These are phyloP conservation scores for Exophiala xenobiotica DNA, from an alignment of 2,329 filamentous ascomycete genomes.

Conservation along the genomic window DNA sequence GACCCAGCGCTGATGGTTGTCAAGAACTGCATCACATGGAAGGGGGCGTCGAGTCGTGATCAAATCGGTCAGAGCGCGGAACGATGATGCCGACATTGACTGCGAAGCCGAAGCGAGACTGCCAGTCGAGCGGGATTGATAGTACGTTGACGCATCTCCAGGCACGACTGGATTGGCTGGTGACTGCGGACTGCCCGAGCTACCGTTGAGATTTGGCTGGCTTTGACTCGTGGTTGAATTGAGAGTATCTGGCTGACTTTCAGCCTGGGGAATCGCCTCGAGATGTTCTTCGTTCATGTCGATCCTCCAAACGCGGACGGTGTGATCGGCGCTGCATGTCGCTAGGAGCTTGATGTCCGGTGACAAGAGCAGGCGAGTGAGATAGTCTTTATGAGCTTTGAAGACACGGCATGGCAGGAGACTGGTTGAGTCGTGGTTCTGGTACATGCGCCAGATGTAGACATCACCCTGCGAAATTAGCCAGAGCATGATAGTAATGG, in stretches of 20 bases:
- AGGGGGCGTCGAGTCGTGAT: conserved; percentile 47
- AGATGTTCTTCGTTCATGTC: conserved; percentile 60
- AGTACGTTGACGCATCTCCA: neutral
- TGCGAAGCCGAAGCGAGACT: conserved; percentile 11
- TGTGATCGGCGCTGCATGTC: conserved; percentile 90
- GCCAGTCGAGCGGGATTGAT: conserved; percentile 13
- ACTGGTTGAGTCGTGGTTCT: conserved; percentile 76
- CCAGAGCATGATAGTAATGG: neutral
- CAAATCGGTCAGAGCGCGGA: conserved; percentile 19
- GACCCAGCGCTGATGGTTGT: conserved; percentile 91
- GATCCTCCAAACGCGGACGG: conserved; percentile 94
- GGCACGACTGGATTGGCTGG: conserved; percentile 6
- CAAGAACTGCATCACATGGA: conserved; percentile 80
- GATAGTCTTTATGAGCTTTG: conserved; percentile 86
- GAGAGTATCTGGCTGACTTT: neutral
- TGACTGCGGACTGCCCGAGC: neutral
- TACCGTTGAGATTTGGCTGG: conserved; percentile 2
- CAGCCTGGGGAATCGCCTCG: conserved; percentile 25
- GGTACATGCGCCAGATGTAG: conserved; percentile 93
- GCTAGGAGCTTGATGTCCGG: conserved; percentile 93
- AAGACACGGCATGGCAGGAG: conserved; percentile 87
- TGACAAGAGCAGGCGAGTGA: conserved; percentile 85
- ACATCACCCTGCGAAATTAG: conserved; percentile 71
- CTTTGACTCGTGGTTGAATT: conserved; percentile 2
- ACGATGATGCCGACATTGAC: conserved; percentile 15